Evolutionary conservation across 2,329 filamentous ascomycete genomes (phyloP).

Genomic region (Colletotrichum sublineola): DNA sequence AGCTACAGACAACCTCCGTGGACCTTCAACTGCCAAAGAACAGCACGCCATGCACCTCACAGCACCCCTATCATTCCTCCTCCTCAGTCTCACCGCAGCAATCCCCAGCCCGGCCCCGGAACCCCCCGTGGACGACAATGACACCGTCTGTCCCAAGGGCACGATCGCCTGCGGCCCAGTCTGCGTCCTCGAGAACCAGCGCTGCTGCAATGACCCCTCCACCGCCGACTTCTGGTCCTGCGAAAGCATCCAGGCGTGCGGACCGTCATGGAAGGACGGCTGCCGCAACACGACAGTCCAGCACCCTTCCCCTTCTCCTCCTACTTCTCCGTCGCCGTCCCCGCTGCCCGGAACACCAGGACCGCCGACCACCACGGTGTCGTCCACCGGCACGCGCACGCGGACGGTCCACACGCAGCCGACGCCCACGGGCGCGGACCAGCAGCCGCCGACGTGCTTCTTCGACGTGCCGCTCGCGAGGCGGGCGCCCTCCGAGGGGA

Average conservation of each 20-base stretch:
- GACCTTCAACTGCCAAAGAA: neutral
- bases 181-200: conserved; percentile 19
- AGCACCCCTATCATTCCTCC: neutral
- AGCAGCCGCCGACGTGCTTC: conserved; percentile 16
- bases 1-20: neutral
- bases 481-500: neutral
- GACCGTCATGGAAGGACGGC: neutral
- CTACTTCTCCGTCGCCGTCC: neutral
- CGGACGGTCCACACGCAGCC: neutral
- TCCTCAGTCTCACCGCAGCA: conserved; percentile 5
- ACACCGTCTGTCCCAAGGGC: conserved; percentile 13
- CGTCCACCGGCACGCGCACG: neutral
- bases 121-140: neutral
- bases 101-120: neutral
- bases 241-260: neutral
- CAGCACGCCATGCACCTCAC: neutral
- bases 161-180: conserved; percentile 13
- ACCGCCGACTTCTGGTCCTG: conserved; percentile 20
- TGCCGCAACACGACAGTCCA: neutral
- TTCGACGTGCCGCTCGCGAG: neutral
- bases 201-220: conserved; percentile 4
- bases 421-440: conserved; percentile 2
- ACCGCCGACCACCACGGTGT: neutral
- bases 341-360: neutral
- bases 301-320: neutral